phyloP scores from a whole-genome alignment of 345 rosid genomes.

The Passiflora organensis region DNA sequence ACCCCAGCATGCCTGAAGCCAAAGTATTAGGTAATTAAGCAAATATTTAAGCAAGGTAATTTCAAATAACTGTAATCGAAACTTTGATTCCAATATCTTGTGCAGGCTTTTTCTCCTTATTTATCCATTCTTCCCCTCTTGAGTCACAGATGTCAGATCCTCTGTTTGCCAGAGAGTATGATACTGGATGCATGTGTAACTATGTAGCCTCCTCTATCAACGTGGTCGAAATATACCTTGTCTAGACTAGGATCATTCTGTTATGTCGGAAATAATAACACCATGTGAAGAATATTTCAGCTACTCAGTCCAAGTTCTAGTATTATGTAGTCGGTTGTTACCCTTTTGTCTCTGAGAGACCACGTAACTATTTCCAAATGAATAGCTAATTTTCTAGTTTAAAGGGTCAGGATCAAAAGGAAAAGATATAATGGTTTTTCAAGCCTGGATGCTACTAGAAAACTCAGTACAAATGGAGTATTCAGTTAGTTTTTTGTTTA shows the following conservation, averaged over 20 bases:
- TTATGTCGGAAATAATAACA: no score
- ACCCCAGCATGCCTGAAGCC: neutral
- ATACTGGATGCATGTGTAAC: constrained; percentile 16
- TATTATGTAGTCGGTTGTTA: no score
- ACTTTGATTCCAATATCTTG: constrained; percentile 4
- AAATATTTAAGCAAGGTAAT: constrained; percentile 11
- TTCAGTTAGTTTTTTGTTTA: no score
- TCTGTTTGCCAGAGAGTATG: neutral
- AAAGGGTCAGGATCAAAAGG: no score
- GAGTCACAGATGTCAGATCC: neutral
- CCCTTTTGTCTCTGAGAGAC: no score
- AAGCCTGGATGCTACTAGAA: no score
- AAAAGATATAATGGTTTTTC: no score
- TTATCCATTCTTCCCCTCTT: neutral
- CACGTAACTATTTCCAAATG: no score
- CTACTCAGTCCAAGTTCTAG: no score
- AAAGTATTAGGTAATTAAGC: constrained; percentile 9
- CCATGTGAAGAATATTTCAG: no score
- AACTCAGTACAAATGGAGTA: no score
- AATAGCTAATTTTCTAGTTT: no score
- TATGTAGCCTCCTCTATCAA: neutral
- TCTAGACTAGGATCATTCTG: neutral
- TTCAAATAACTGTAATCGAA: constrained; percentile 9
- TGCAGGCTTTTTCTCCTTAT: constrained; percentile 3
- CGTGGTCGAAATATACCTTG: neutral